A percentile compares a stretch with the other conserved stretches of the same genome.
These are phyloP conservation scores for Noccaea bulbosa DNA, from an alignment of 345 rosid species.

Conservation along the genomic window DNA sequence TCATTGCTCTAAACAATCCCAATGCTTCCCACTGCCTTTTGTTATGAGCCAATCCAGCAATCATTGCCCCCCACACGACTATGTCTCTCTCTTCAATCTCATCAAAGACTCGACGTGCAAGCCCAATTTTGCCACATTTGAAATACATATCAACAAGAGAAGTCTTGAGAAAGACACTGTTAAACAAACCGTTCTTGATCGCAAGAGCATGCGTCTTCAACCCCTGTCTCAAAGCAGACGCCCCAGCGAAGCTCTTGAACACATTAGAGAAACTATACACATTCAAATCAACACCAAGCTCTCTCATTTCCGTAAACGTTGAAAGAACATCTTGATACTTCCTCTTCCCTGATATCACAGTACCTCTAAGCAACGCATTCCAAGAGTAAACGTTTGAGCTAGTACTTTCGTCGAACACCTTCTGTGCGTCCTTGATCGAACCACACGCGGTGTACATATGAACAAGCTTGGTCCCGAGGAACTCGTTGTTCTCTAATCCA, in stretches of 20 bases:
- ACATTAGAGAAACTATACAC: conserved; percentile 70
- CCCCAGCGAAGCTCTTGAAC: conserved; percentile 85
- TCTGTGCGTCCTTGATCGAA: conserved; percentile 65
- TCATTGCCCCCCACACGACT: conserved; percentile 87
- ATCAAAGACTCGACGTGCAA: conserved; percentile 64
- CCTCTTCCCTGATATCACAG: conserved; percentile 68
- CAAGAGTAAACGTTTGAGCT: conserved; percentile 63
- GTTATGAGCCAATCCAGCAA: conserved; percentile 80
- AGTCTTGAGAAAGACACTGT: conserved; percentile 60
- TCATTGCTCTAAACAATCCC: conserved; percentile 67
- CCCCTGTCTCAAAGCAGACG: conserved; percentile 71
- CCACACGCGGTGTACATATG: conserved; percentile 74
- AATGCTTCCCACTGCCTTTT: conserved; percentile 67
- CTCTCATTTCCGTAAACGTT: conserved; percentile 70
- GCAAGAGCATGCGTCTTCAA: conserved; percentile 73
- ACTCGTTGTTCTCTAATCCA: conserved; percentile 74
- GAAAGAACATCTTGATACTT: conserved; percentile 63
- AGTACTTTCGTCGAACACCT: conserved; percentile 63
- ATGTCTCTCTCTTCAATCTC: conserved; percentile 68
- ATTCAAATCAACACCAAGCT: conserved; percentile 68
- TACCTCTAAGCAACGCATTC: conserved; percentile 90
- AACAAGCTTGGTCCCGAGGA: conserved; percentile 67
- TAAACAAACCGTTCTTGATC: conserved; percentile 68
- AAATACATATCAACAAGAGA: conserved; percentile 78
- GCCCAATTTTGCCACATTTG: conserved; percentile 75